Conservation (phyloP, 768 basidiomycete species). For the Pholiota conissans region DNA sequence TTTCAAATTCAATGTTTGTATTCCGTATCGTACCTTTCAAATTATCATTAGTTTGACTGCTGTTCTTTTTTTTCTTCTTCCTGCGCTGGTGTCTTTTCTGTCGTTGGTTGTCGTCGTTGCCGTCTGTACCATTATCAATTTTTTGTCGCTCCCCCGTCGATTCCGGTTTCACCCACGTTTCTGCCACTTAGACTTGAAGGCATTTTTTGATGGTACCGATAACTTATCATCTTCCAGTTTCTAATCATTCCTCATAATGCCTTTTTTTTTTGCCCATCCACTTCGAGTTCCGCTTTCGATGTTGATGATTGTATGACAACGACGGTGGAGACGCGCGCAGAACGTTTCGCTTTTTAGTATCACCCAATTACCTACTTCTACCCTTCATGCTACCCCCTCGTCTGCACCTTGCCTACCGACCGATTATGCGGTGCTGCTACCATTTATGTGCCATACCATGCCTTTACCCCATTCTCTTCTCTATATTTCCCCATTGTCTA, state of each 20-base stretch:
- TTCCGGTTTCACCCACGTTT: neutral
- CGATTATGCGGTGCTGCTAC: neutral
- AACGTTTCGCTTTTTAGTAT: neutral
- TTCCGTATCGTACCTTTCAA: neutral
- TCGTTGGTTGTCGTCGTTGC: neutral
- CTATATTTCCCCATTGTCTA: neutral
- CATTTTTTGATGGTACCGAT: neutral
- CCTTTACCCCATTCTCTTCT: neutral
- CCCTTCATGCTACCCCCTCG: neutral
- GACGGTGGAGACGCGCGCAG: neutral
- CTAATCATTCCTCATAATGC: neutral
- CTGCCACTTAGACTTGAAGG: neutral
- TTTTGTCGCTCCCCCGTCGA: neutral
- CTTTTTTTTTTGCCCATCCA: neutral
- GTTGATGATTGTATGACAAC: neutral
- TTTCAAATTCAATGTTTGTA: neutral
- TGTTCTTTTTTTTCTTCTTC: conserved; percentile 1
- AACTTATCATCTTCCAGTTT: neutral
- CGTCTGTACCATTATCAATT: neutral
- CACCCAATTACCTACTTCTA: neutral
- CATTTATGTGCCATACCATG: neutral
- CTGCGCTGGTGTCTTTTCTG: neutral
- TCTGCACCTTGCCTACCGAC: neutral
- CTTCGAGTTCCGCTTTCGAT: neutral
- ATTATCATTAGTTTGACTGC: conserved; percentile 9